Evolutionary conservation across 108 stramenopile species (phyloP).

Genomic region (Seminavis robusta): DNA sequence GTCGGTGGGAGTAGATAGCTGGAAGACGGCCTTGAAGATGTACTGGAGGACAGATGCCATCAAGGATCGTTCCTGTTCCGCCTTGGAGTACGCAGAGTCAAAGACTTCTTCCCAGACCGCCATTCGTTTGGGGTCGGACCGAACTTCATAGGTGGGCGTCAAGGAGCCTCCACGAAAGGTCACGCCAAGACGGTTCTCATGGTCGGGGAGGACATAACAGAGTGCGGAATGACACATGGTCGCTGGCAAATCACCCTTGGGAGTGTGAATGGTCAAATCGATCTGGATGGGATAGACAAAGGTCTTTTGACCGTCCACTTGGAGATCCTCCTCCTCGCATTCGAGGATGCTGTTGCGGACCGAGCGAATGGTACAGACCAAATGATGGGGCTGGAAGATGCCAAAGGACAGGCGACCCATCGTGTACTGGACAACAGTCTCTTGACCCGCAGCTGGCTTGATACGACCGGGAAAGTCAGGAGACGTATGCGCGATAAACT

Average conservation of each 20-base stretch:
- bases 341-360: too few relatives aligned
- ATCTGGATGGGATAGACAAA: constrained; percentile 27
- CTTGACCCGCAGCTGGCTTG: constrained; percentile 14
- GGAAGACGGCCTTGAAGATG: constrained; percentile 41
- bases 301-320: constrained; percentile 8
- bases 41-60: constrained; percentile 20
- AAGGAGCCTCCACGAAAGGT: constrained; percentile 34
- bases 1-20: constrained; percentile 31
- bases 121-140: constrained; percentile 5
- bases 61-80: constrained; percentile 21
- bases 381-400: constrained; percentile 43
- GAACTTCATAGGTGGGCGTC: constrained; percentile 15
- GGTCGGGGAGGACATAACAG: constrained; percentile 19
- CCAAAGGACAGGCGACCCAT: constrained; percentile 51
- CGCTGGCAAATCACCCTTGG: constrained; percentile 30
- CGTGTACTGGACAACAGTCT: constrained; percentile 33
- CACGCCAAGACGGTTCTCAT: constrained; percentile 29
- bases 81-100: constrained; percentile 33
- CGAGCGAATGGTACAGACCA: constrained; percentile 32
- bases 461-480: constrained; percentile 48
- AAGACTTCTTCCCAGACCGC: constrained; percentile 36
- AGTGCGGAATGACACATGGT: constrained; percentile 23
- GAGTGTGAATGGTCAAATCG: constrained; percentile 30
- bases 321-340: too few relatives aligned
- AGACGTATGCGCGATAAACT: constrained; percentile 17